A percentile compares a stretch with the other conserved stretches of the same genome.
Evolutionary conservation across 345 rosid species (phyloP).

Genomic region (Sonneratia alba): DNA sequence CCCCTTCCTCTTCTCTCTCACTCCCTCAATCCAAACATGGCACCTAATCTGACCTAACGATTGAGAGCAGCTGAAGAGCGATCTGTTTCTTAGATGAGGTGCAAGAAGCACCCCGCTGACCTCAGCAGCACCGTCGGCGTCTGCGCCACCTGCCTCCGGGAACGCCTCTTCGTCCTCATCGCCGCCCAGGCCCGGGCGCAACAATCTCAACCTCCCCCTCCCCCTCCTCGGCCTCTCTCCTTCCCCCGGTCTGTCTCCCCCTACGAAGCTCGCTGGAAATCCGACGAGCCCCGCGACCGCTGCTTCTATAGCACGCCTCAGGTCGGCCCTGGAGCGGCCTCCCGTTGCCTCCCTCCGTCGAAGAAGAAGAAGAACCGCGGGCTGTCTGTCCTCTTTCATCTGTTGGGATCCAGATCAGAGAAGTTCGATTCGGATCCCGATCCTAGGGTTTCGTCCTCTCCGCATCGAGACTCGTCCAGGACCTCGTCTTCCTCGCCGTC

Average conservation of each 20-base stretch:
- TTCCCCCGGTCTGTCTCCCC: constrained; percentile 89
- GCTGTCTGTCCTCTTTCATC: constrained; percentile 36
- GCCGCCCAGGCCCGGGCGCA: constrained; percentile 22
- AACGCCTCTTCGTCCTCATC: constrained; percentile 29
- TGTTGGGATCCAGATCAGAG: constrained; percentile 71
- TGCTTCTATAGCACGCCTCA: constrained; percentile 71
- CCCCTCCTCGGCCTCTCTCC: constrained; percentile 27
- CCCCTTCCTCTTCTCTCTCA: neutral
- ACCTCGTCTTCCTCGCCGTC: constrained; percentile 33
- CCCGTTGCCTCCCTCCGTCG: constrained; percentile 15
- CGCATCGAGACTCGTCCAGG: constrained; percentile 16
- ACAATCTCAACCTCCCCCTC: constrained; percentile 13
- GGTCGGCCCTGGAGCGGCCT: constrained; percentile 26
- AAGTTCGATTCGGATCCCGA: constrained; percentile 7
- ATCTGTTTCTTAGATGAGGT: constrained; percentile 21
- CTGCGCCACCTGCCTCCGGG: constrained; percentile 42
- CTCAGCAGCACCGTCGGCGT: constrained; percentile 33
- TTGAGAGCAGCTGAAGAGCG: neutral
- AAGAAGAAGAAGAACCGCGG: constrained; percentile 26
- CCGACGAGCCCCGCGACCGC: constrained; percentile 31
- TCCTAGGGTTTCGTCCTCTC: constrained; percentile 10
- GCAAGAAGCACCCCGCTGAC: constrained; percentile 32
- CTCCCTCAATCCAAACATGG: too few species aligned
- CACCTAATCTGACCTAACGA: neutral
- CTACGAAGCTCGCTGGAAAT: constrained; percentile 53